These are phyloP conservation scores for Volvariella surrecta DNA, from an alignment of 1,284 basidiomycete species.

Conservation along the genomic window DNA sequence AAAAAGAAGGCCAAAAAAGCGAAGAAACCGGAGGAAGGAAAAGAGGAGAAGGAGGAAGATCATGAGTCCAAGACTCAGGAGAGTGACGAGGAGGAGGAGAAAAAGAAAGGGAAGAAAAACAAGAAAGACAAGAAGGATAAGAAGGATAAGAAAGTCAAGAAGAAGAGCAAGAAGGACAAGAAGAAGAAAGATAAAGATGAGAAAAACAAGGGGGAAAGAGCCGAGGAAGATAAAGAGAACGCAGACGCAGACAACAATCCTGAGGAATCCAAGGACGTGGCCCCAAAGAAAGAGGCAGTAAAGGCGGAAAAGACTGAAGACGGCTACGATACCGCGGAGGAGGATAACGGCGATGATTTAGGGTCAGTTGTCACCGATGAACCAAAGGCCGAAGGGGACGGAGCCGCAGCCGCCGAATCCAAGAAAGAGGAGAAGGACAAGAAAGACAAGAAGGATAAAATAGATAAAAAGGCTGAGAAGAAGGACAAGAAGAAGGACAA, in stretches of 20 bases:
- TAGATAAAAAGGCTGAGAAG: background rate
- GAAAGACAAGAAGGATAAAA: background rate
- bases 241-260: background rate
- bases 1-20: background rate
- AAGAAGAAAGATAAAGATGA: slow-evolving; percentile 9
- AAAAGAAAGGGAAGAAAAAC: slow-evolving; percentile 8
- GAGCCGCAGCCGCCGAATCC: no score
- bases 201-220: background rate
- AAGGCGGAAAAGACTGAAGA: background rate
- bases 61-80: background rate
- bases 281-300: background rate
- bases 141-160: slow-evolving; percentile 4
- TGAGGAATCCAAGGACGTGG: background rate
- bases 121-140: background rate
- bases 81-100: background rate
- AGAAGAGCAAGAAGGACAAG: slow-evolving; percentile 6
- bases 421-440: background rate
- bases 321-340: background rate
- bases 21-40: background rate
- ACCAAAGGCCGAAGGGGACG: no score
- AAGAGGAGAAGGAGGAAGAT: background rate
- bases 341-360: background rate
- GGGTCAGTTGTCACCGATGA: no score
- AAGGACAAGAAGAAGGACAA: background rate
- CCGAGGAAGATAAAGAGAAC: background rate